Base-by-base conservation (phyloP, 345 rosid species). In the Salix viminalis region DNA sequence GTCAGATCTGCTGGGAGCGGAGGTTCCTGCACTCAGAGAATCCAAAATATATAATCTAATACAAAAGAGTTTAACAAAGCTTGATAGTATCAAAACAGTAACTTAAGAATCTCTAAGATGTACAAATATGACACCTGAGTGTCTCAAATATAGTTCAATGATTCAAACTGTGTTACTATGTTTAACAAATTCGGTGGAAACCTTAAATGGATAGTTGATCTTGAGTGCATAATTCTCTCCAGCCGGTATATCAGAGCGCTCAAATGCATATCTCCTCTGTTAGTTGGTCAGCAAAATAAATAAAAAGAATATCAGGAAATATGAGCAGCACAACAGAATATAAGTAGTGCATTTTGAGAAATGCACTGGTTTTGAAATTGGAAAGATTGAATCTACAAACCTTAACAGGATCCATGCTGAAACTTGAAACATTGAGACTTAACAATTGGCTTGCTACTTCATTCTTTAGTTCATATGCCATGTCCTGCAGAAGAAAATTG, bases 131-230 rank as follows among this genome's bases (percentile, higher is more conserved):
- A 61, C 48, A 77, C 42, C 24, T 28, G 67, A 28, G 42, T 16
- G 11, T 12, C 6, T 18, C n/a, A 34, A 48, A 65, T n/a, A 30
- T 32, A 64, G 77, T 21, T 28, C 16, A 32, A 71, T 44, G 44
- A 26, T 46, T n/a, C 7, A 68, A 62, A 73, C 69, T 61, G 34
- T 32, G 4, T 60, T 23, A n/a, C 36, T 58, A 54, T 70, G 69
- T 69, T 67, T n/a, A 13, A 34, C 71, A 79, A 39, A 42, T 64
- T 76, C 48, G 44, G 15, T 13, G 46, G 46, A 18, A 88, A 96
- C 99, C 99, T 92, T 91, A 87, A 91, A 93, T 72, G 99, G 88
- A 79, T 96, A 96, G 81, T 86, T 93, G 80, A 96, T 89, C 86
- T 96, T 93, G 75, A 96, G 86, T 23, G 88, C 91, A 83, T 90